Evolutionary conservation across 148 eudicot genomes (phyloP).

Genomic region (Amaranthus palmeri): DNA sequence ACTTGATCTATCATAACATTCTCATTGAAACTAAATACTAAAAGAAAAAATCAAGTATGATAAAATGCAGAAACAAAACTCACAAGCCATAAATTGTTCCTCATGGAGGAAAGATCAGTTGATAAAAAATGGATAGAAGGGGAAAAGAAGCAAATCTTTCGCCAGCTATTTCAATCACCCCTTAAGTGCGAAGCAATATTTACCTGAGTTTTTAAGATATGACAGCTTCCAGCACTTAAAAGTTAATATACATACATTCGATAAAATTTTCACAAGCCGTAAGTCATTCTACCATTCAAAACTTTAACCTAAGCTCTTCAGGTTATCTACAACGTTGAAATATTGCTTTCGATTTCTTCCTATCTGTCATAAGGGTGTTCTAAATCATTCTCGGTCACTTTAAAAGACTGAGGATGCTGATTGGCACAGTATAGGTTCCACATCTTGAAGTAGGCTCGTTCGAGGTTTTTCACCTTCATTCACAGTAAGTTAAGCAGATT

Average conservation of each 20-base stretch:
- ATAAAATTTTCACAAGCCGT: conserved; percentile 10
- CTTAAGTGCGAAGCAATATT: conserved; percentile 21
- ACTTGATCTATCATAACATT: too few relatives aligned
- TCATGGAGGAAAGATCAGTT: conserved; percentile 28
- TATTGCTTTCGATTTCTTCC: conserved; percentile 12
- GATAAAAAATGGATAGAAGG: neutral
- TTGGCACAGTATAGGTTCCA: conserved; percentile 84
- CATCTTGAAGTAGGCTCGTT: conserved; percentile 83
- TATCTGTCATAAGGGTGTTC: conserved; percentile 69
- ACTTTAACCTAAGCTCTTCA: conserved; percentile 24
- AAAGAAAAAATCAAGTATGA: too few relatives aligned
- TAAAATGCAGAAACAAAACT: neutral
- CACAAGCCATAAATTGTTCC: conserved; percentile 32
- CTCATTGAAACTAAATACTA: too few relatives aligned
- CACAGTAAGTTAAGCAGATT: neutral
- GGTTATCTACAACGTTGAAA: conserved; percentile 33
- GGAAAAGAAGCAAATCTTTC: conserved; percentile 4
- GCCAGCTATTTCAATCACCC: conserved; percentile 16
- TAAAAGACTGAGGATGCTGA: conserved; percentile 71
- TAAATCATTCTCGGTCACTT: conserved; percentile 64
- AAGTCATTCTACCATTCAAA: conserved; percentile 20
- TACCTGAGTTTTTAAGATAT: conserved; percentile 28
- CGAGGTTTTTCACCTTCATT: conserved; percentile 77
- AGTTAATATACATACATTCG: conserved; percentile 24
- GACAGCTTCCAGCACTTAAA: conserved; percentile 28